Base-by-base conservation (phyloP, 2,329 filamentous ascomycete species). In the Aspergillus tanneri region DNA sequence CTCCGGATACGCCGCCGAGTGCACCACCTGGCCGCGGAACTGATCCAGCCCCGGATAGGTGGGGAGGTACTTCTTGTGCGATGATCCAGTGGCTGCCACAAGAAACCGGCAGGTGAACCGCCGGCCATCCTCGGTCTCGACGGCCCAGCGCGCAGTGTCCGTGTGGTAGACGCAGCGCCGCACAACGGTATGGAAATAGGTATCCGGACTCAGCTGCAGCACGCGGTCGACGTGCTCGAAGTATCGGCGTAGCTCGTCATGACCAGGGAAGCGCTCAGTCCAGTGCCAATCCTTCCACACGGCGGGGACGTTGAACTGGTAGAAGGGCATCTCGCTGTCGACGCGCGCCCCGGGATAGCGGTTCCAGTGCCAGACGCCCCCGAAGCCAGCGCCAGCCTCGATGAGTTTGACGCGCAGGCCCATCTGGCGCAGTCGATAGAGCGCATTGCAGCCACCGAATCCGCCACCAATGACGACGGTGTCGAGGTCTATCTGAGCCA, bases 281-380 rank as follows among this genome's bases (percentile, higher is more conserved):
- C 75, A 81, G 14, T 63, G 68, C 69, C 72, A 81, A 36, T 70
- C 67, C 19, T 71, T 64, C 59, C 66, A 77, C 3, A 75, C 63
- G 24, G 74, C 71, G 0, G 78, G 78, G 59, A 74, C 76, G 1
- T 72, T 77, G 45, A 77, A 76, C 53, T 82, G 72, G 50, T 83
- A 83, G 44, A 75, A 69, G 0, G 78, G 77, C 2, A 78, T 70
- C 44, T 79, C 73, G 0, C 74, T 78, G 63, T 84, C 81, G 2
- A 82, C 78, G 0, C 71, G 64, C 1, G 78, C 74, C 0, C 79
- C 80, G 0, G 78, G 80, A 53, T 81, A 83, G 55, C 73, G 72
- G 60, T 81, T 82, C 76, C 73, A 81, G 35, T 73, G 65, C 81
- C 81, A 84, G 0, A 73, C 76, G 19, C 79, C 80, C 2, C 79